phyloP scores from a whole-genome alignment of 129 eudicot genomes.

The Apium graveolens region DNA sequence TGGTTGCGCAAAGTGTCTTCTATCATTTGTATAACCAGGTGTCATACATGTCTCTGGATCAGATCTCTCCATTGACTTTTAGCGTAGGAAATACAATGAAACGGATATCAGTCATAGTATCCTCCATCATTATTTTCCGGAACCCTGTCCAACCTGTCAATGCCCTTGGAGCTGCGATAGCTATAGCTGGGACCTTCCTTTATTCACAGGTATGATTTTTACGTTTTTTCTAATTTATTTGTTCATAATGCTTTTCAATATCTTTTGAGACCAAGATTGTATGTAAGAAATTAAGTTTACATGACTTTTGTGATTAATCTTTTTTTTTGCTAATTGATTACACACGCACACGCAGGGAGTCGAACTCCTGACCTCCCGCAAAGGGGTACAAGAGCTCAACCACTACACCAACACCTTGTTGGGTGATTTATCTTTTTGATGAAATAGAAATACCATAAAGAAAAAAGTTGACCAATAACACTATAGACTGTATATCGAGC shows the following conservation, averaged over 20 bases:
- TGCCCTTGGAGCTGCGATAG: conserved; percentile 60
- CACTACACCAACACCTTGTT: no score
- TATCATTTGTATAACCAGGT: conserved; percentile 59
- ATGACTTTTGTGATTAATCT: neutral
- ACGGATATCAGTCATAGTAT: conserved; percentile 57
- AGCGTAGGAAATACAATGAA: conserved; percentile 64
- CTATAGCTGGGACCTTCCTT: conserved; percentile 53
- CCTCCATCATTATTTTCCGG: conserved; percentile 52
- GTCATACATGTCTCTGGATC: conserved; percentile 54
- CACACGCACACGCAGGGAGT: no score
- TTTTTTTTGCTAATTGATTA: no score
- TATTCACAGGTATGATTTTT: conserved; percentile 44
- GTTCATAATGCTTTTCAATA: neutral
- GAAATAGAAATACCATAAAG: no score
- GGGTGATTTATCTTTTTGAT: no score
- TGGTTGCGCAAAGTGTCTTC: conserved; percentile 55
- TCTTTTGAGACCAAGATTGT: neutral
- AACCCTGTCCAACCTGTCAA: conserved; percentile 51
- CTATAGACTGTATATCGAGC: neutral
- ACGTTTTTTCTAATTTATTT: neutral
- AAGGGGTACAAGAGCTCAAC: no score
- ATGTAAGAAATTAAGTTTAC: neutral
- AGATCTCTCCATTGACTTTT: conserved; percentile 57
- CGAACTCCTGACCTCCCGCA: no score
- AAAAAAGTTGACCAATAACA: neutral